phyloP scores from a whole-genome alignment of 106 monocot genomes.

The Triglochin maritima region DNA sequence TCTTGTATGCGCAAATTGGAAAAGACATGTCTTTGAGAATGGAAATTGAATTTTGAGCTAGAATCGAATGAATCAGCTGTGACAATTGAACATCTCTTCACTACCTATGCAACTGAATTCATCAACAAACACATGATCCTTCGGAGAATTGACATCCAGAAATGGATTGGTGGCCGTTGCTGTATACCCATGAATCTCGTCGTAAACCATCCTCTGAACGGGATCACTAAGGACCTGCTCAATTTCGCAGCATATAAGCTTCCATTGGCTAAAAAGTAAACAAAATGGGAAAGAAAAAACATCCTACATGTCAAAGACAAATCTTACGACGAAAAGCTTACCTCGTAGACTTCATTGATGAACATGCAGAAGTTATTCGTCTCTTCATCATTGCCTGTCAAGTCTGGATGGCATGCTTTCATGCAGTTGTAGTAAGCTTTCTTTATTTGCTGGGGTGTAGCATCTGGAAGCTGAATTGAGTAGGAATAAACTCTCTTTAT shows the following conservation, averaged over 20 bases:
- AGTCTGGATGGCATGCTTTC: constrained; percentile 96
- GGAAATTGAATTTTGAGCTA: too few species aligned
- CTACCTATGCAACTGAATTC: constrained; percentile 99
- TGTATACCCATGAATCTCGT: constrained; percentile 92
- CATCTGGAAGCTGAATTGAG: constrained; percentile 68
- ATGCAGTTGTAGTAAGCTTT: constrained; percentile 96
- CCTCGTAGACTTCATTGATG: constrained; percentile 89
- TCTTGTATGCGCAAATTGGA: too few species aligned
- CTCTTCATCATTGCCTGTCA: constrained; percentile 76
- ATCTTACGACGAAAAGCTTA: constrained; percentile 7
- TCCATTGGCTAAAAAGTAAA: neutral
- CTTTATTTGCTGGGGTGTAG: constrained; percentile 85
- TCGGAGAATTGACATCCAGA: constrained; percentile 54
- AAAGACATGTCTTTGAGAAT: too few species aligned
- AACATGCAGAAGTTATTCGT: constrained; percentile 94
- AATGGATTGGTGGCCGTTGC: constrained; percentile 84
- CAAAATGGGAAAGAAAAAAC: constrained; percentile 19
- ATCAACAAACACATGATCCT: constrained; percentile 91
- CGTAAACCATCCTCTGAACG: constrained; percentile 83
- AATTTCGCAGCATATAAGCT: constrained; percentile 15
- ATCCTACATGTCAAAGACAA: neutral
- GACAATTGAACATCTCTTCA: neutral
- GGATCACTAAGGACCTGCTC: constrained; percentile 95
- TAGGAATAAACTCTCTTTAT: too few species aligned
- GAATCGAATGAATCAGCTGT: too few species aligned